These are phyloP conservation scores for Ceratobasidium sp. DNA, from an alignment of 1,284 basidiomycete genomes.

Conservation along the genomic window DNA sequence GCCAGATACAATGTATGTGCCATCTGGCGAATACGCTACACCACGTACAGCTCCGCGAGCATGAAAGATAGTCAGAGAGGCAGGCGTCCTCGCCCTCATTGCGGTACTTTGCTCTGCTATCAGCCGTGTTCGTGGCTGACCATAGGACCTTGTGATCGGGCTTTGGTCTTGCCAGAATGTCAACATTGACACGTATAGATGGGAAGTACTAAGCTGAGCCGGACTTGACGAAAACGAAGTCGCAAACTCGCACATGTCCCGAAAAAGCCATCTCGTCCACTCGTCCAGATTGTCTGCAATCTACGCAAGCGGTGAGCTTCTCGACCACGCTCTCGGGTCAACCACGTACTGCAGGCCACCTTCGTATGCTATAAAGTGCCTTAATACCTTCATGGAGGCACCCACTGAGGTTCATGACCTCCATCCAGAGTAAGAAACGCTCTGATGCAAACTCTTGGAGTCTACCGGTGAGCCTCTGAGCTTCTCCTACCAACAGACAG, in stretches of 20 bases:
- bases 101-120: neutral
- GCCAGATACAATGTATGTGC: too few relatives aligned
- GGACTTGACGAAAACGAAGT: neutral
- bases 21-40: neutral
- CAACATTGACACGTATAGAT: conserved; percentile 6
- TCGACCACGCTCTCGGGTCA: neutral
- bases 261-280: neutral
- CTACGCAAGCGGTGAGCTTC: neutral
- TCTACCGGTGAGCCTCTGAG: neutral
- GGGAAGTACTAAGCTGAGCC: neutral
- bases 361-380: neutral
- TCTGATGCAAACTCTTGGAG: neutral
- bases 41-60: neutral
- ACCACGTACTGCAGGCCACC: conserved; percentile 5
- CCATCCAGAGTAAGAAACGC: conserved; percentile 10
- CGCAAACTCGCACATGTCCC: conserved; percentile 6
- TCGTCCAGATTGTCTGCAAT: neutral
- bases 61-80: neutral
- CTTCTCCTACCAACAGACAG: neutral
- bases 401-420: conserved; percentile 21
- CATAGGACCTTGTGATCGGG: conserved; percentile 1
- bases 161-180: neutral
- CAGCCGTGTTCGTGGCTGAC: neutral
- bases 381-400: neutral
- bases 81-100: neutral